Evolutionary conservation across 2,329 filamentous ascomycete species (phyloP).

Genomic region (Epichloe uncinata): DNA sequence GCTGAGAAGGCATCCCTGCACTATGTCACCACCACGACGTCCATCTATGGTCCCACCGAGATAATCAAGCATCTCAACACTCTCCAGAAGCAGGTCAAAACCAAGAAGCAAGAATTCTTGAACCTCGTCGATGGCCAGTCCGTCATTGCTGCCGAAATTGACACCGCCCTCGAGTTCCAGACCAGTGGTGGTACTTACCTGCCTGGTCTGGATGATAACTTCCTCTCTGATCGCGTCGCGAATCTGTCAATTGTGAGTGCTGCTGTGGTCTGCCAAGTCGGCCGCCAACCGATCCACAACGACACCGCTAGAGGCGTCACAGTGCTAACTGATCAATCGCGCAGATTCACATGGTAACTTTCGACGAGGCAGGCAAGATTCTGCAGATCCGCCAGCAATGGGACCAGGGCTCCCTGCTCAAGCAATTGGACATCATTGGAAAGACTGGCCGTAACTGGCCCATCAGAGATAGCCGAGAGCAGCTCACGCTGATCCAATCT

Average conservation of each 20-base stretch:
- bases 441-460: constrained; percentile 88
- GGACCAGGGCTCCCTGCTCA: constrained; percentile 89
- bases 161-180: constrained; percentile 72
- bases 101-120: constrained; percentile 68
- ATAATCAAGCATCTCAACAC: constrained; percentile 72
- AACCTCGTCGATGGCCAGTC: constrained; percentile 57
- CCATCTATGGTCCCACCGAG: constrained; percentile 54
- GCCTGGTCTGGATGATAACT: constrained; percentile 86
- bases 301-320: neutral
- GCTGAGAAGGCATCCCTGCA: too few relatives aligned
- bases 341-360: constrained; percentile 79
- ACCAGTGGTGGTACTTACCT: constrained; percentile 75
- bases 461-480: constrained; percentile 75
- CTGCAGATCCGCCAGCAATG: constrained; percentile 78
- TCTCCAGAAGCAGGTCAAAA: constrained; percentile 62
- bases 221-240: constrained; percentile 69
- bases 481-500: constrained; percentile 60
- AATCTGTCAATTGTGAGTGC: constrained; percentile 65
- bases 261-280: neutral
- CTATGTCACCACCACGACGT: constrained; percentile 82
- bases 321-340: neutral
- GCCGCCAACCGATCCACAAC: neutral
- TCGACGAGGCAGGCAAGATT: constrained; percentile 67
- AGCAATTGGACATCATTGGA: constrained; percentile 88
- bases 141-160: constrained; percentile 68